These are phyloP conservation scores for Sisymbrium altissimum DNA, from an alignment of 345 rosid species.

Conservation along the genomic window DNA sequence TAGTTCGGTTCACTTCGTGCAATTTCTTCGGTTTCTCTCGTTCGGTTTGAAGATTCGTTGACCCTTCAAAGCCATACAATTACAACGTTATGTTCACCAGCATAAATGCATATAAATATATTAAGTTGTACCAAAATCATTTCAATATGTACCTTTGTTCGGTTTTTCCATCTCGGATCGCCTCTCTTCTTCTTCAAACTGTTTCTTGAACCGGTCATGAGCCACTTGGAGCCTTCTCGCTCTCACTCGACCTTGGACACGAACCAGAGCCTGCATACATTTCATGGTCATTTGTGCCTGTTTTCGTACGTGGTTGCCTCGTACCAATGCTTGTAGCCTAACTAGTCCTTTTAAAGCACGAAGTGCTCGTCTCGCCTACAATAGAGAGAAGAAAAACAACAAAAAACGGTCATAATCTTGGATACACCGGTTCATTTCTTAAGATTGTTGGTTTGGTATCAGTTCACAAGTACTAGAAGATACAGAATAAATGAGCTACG, in stretches of 20 bases:
- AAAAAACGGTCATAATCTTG: background rate
- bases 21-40: slow-evolving; percentile 34
- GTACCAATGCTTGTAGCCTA: slow-evolving; percentile 89
- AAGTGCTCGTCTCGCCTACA: slow-evolving; percentile 88
- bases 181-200: slow-evolving; percentile 31
- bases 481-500: background rate
- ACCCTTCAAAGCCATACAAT: slow-evolving; percentile 9
- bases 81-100: background rate
- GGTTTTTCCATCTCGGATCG: slow-evolving; percentile 29
- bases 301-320: slow-evolving; percentile 91
- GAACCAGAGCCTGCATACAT: slow-evolving; percentile 95
- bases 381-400: background rate
- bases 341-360: slow-evolving; percentile 90
- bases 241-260: slow-evolving; percentile 88
- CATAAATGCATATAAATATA: background rate
- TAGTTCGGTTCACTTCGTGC: slow-evolving; percentile 36
- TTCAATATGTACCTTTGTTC: slow-evolving; percentile 5
- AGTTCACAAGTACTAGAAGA: background rate
- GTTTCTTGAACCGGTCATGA: slow-evolving; percentile 46
- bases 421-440: background rate
- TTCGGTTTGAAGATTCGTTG: slow-evolving; percentile 17
- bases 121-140: background rate
- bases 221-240: slow-evolving; percentile 70
- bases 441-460: background rate
- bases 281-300: slow-evolving; percentile 98